phyloP scores from a whole-genome alignment of 2,329 filamentous ascomycete genomes.

The Talaromyces marneffei region DNA sequence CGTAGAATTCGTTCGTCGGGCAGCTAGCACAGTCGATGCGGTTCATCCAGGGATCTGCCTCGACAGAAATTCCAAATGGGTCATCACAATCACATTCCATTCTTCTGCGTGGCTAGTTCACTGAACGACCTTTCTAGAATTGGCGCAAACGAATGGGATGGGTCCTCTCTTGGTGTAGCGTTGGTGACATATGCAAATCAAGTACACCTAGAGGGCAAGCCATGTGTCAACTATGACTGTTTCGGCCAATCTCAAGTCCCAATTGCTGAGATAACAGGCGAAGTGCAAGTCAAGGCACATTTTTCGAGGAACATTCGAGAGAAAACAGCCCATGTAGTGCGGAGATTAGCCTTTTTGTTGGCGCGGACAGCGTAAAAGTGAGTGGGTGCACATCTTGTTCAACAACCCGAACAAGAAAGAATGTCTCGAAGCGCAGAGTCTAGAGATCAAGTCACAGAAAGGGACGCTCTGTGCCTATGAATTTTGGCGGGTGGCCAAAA shows the following conservation, averaged over 20 bases:
- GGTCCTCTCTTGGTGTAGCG: neutral
- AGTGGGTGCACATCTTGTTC: slow-evolving; percentile 6
- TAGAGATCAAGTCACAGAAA: slow-evolving; percentile 3
- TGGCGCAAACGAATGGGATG: slow-evolving; percentile 11
- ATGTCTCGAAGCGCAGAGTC: slow-evolving; percentile 6
- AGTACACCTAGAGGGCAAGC: neutral
- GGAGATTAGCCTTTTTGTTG: slow-evolving; percentile 11
- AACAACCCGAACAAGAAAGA: neutral
- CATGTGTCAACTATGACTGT: slow-evolving; percentile 8
- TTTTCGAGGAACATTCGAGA: neutral
- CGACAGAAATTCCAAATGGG: neutral
- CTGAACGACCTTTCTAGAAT: neutral
- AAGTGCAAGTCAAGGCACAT: slow-evolving; percentile 5
- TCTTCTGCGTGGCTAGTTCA: neutral
- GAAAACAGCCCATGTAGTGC: neutral
- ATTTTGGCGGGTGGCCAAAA: neutral
- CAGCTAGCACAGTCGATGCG: slow-evolving; percentile 5
- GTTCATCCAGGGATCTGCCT: slow-evolving; percentile 7
- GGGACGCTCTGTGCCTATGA: slow-evolving; percentile 14
- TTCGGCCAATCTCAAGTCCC: slow-evolving; percentile 4
- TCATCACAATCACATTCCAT: neutral
- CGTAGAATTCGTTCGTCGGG: neutral
- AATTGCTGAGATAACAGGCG: neutral
- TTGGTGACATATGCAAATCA: slow-evolving; percentile 16
- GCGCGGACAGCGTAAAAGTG: slow-evolving; percentile 9